Base-by-base conservation (phyloP, 202 grass and related monocot species). In the Schoenoplectus tabernaemontani region DNA sequence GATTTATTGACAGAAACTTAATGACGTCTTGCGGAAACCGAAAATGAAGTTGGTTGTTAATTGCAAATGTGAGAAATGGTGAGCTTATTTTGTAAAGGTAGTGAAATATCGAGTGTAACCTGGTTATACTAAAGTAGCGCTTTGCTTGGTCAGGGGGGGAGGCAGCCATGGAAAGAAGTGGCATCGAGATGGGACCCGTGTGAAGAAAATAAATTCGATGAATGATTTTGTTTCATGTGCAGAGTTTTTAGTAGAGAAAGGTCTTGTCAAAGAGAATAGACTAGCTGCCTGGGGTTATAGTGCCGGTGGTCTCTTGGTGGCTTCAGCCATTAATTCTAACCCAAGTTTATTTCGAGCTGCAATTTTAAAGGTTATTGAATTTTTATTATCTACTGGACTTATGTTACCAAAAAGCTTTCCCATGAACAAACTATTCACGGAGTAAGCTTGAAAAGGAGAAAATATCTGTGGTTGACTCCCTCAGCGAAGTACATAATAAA, bases 261-360 rank as follows among this genome's bases (percentile, higher is more conserved):
- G 88, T 78, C 88, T 98, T 69, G 86, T 92, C 47, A 64, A 94
- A 84, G 83, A 90, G 84, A 87, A 92, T 84, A 94, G 85, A 69
- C 91, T 98, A 83, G 88, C 91, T 82, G 91, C 85, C 76, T 98
- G 95, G 91, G 95, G 95, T 85, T 92, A 92, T 81, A 94, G 95
- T 85, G 88, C 89, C 37, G 95, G 95, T 33, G 95, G 91, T 44
- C 91, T 98, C 84, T 81, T 98, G 78, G 87, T 98, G 59, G 91
- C 91, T 79, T 94, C 95, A 4, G 95, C 95, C 79, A 90, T 98
- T 79, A 98, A 98, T 84, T 62, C 46, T 77, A 85, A 77, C 24
- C 95, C 89, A 81, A 80, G 90, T 82, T 92, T 98, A 85, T 98
- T 98, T 71, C 59, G 88, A 60, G 87, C 91, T 57, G 88, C 87